Evolutionary conservation across 2,329 filamentous ascomycete genomes (phyloP).

Genomic region (Drechslerella coelobrocha): DNA sequence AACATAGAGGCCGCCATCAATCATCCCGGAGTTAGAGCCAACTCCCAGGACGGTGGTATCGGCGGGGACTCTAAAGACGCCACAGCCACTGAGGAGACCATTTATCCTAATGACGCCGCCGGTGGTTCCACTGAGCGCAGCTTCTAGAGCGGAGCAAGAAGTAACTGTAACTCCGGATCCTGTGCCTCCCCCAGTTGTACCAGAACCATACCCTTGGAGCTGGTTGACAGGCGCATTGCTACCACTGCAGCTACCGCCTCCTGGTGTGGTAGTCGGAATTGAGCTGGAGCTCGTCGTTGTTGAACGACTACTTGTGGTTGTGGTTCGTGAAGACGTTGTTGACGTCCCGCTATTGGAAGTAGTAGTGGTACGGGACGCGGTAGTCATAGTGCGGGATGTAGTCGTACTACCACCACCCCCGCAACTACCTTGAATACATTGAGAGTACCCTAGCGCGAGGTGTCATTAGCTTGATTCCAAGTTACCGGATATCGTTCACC

Average conservation of each 20-base stretch:
- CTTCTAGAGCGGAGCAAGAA: constrained; percentile 59
- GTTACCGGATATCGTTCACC: no score
- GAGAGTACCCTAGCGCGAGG: no score
- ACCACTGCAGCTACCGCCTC: constrained; percentile 35
- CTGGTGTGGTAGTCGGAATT: constrained; percentile 14
- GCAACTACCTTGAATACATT: constrained; percentile 56
- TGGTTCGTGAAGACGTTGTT: constrained; percentile 5
- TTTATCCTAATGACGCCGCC: constrained; percentile 62
- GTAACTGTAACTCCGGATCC: constrained; percentile 61
- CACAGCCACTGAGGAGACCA: constrained; percentile 60
- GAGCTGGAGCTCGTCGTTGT: constrained; percentile 21
- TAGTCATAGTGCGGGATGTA: not conserved
- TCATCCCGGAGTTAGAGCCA: constrained; percentile 59
- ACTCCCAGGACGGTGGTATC: constrained; percentile 65
- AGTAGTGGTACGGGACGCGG: not conserved
- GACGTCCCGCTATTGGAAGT: constrained; percentile 7
- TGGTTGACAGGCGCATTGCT: constrained; percentile 50
- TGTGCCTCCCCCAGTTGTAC: constrained; percentile 62
- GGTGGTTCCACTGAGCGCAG: constrained; percentile 58
- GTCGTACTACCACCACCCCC: constrained; percentile 1
- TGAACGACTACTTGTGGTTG: constrained; percentile 5
- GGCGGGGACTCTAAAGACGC: constrained; percentile 60
- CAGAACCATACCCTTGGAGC: constrained; percentile 57
- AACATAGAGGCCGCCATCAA: constrained; percentile 62
- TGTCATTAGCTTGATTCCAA: no score